Evolutionary conservation across 2,329 filamentous ascomycete genomes (phyloP).

Genomic region (Fusarium protoensiforme): DNA sequence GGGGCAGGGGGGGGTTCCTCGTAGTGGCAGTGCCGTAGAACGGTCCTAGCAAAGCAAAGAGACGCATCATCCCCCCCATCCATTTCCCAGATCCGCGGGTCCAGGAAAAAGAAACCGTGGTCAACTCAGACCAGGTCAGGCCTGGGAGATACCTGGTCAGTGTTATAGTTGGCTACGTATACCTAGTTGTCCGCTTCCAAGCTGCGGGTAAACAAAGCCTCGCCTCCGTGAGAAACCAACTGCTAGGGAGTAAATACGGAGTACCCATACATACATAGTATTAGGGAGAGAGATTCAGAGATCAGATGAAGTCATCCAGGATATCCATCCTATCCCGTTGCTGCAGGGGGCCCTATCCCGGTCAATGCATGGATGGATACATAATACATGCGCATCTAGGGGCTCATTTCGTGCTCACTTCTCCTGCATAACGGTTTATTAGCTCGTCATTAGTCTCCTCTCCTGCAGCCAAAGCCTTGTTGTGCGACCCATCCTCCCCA

Average conservation of each 20-base stretch:
- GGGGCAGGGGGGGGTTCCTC: background rate
- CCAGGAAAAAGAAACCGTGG: background rate
- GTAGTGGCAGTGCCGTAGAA: background rate
- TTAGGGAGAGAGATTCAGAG: background rate
- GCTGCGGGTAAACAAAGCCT: background rate
- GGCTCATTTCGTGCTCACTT: background rate
- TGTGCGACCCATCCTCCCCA: background rate
- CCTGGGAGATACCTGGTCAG: background rate
- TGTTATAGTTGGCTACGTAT: background rate
- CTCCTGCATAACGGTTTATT: constrained; percentile 3
- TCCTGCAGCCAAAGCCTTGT: background rate
- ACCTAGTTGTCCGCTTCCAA: background rate
- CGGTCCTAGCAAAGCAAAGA: background rate
- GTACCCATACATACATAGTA: background rate
- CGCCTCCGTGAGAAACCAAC: background rate
- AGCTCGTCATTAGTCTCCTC: background rate
- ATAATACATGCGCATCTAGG: background rate
- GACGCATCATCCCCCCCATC: background rate
- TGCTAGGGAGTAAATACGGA: background rate
- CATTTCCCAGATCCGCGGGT: background rate
- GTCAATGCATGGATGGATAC: background rate
- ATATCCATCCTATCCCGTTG: background rate
- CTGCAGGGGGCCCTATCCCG: background rate
- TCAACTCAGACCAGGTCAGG: background rate
- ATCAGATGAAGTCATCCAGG: background rate